Conservation (phyloP, 2,329 filamentous ascomycete genomes). For the Xylariaceae sp. region DNA sequence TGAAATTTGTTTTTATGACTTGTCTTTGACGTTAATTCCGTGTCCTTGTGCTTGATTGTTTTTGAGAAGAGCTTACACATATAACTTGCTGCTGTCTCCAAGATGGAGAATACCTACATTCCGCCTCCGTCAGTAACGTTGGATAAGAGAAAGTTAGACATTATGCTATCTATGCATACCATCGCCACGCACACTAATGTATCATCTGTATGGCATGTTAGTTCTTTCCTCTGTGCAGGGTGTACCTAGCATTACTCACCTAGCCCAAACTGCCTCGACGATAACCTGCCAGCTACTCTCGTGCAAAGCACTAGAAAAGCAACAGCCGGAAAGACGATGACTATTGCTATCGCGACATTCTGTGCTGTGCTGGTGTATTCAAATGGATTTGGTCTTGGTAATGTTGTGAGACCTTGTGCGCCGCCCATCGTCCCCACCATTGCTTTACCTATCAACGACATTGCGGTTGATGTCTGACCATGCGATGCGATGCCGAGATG, state of each 20-base stretch:
- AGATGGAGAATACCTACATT: conserved; percentile 18
- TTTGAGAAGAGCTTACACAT: conserved; percentile 17
- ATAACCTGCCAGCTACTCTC: conserved; percentile 19
- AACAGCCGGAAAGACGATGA: conserved; percentile 17
- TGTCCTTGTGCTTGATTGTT: neutral
- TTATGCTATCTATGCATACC: conserved; percentile 16
- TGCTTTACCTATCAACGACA: no score
- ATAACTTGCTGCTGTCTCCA: conserved; percentile 23
- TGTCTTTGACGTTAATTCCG: conserved; percentile 5
- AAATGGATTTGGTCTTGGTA: conserved; percentile 14
- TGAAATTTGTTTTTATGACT: conserved; percentile 24
- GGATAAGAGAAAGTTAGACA: no score
- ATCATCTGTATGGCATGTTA: conserved; percentile 18
- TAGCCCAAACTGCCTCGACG: conserved; percentile 20
- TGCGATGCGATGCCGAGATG: conserved; percentile 1
- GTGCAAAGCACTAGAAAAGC: conserved; percentile 19
- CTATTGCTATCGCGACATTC: conserved; percentile 16
- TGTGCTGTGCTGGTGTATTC: conserved; percentile 15
- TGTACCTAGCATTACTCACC: conserved; percentile 11
- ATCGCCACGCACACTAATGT: conserved; percentile 21
- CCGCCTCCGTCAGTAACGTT: conserved; percentile 4
- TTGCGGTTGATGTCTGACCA: conserved; percentile 3
- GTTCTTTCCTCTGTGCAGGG: neutral
- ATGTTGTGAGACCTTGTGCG: conserved; percentile 7
- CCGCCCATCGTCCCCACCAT: no score